Conservation (phyloP, 768 basidiomycete species). For the Strobilomyces dryophilus region DNA sequence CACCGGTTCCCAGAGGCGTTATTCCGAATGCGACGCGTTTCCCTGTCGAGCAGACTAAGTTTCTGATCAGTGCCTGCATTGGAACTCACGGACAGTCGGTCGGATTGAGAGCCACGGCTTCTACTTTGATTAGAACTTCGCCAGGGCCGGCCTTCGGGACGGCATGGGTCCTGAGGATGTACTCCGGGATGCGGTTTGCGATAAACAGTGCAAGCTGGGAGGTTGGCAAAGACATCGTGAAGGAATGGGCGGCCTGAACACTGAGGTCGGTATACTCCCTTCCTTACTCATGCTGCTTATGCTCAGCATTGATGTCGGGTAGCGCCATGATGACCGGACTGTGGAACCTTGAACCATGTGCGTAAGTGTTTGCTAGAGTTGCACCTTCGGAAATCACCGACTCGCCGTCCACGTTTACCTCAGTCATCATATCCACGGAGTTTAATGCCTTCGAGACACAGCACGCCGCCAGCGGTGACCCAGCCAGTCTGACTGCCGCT, state of each 20-base stretch:
- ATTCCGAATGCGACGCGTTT: neutral
- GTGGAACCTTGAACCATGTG: too few relatives aligned
- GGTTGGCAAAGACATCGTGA: neutral
- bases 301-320: neutral
- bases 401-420: too few relatives aligned
- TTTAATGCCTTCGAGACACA: too few relatives aligned
- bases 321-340: neutral
- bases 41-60: neutral
- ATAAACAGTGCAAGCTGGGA: neutral
- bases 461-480: too few relatives aligned
- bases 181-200: neutral
- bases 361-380: too few relatives aligned
- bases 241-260: neutral
- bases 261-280: too few relatives aligned
- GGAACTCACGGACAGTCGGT: neutral
- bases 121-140: neutral
- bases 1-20: neutral
- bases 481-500: too few relatives aligned
- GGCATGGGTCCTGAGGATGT: neutral
- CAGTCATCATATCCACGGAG: too few relatives aligned
- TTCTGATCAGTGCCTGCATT: neutral
- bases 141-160: neutral
- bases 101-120: neutral
- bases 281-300: too few relatives aligned
- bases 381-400: too few relatives aligned